Percentiles rank a stretch among this genome's conserved stretches.
Evolutionary conservation across 2,329 filamentous ascomycete species (phyloP).

Genomic region (Aspergillus alliaceus): DNA sequence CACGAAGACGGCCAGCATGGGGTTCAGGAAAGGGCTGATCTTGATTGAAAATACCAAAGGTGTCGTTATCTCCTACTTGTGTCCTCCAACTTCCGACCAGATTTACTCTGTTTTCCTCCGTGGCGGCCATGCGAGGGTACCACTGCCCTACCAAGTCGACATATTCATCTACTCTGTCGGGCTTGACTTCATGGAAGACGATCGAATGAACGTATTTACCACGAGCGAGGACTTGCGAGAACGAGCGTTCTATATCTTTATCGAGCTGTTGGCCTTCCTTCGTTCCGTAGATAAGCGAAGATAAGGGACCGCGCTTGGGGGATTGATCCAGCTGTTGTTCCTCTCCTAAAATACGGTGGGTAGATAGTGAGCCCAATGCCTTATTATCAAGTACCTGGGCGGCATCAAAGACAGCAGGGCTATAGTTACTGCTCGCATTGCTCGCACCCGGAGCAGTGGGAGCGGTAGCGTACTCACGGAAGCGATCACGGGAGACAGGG

Average conservation of each 20-base stretch:
- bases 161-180: constrained; percentile 94
- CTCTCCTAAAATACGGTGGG: constrained; percentile 53
- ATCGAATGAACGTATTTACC: constrained; percentile 99
- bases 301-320: constrained; percentile 70
- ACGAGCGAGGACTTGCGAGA: constrained; percentile 88
- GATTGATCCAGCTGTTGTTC: constrained; percentile 59
- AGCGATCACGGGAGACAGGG: constrained; percentile 32
- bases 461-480: constrained; percentile 39
- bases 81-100: constrained; percentile 97
- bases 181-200: constrained; percentile 92
- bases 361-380: constrained; percentile 62
- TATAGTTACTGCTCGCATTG: constrained; percentile 43
- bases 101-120: constrained; percentile 89
- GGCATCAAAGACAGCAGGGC: constrained; percentile 39
- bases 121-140: constrained; percentile 86
- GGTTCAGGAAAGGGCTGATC: background rate
- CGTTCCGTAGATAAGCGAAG: constrained; percentile 93
- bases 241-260: constrained; percentile 91
- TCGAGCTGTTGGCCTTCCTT: constrained; percentile 93
- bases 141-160: constrained; percentile 82
- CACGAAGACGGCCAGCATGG: background rate
- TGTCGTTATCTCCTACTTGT: constrained; percentile 95
- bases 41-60: constrained; percentile 69
- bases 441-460: constrained; percentile 47
- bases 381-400: constrained; percentile 42